Percentiles rank a stretch among this genome's conserved stretches.
These are phyloP conservation scores for Cronartium ribicola DNA, from an alignment of 1,284 basidiomycete species.

Conservation along the genomic window DNA sequence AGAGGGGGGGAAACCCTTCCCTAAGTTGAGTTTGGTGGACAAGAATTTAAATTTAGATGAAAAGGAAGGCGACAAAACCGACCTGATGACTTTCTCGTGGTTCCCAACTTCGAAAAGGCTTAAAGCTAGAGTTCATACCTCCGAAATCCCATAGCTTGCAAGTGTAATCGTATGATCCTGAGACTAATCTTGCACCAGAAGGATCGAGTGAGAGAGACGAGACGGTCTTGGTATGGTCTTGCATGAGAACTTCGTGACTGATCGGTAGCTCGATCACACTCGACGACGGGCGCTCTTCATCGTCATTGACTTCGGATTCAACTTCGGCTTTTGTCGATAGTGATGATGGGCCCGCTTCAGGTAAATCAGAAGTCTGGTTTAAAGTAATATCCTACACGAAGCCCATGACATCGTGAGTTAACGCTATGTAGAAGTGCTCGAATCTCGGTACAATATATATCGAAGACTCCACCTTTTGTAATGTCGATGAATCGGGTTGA, in stretches of 20 bases:
- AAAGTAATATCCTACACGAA: no score
- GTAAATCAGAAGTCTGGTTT: background rate
- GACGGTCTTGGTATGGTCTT: conserved; percentile 91
- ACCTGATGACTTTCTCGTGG: conserved; percentile 89
- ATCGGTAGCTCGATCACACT: conserved; percentile 50
- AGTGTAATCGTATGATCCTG: conserved; percentile 93
- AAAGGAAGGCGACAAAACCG: conserved; percentile 48
- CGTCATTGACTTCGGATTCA: conserved; percentile 3
- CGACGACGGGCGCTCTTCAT: background rate
- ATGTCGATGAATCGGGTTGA: background rate
- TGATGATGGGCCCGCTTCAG: background rate
- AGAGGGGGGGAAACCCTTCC: background rate
- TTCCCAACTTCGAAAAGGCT: conserved; percentile 94
- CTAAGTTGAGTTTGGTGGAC: background rate
- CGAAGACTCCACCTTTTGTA: conserved; percentile 10
- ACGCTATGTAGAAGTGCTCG: no score
- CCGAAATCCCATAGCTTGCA: conserved; percentile 99
- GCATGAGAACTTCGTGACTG: conserved; percentile 75
- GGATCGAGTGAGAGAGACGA: conserved; percentile 87
- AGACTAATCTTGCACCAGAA: conserved; percentile 81
- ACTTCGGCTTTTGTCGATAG: background rate
- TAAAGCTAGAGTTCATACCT: conserved; percentile 79
- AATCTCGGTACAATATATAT: background rate
- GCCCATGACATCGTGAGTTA: no score
- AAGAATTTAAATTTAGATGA: background rate